A percentile compares a stretch with the other conserved stretches of the same genome.
These are phyloP conservation scores for Vigna nakashimae DNA, from an alignment of 306 rosid species.

Conservation along the genomic window DNA sequence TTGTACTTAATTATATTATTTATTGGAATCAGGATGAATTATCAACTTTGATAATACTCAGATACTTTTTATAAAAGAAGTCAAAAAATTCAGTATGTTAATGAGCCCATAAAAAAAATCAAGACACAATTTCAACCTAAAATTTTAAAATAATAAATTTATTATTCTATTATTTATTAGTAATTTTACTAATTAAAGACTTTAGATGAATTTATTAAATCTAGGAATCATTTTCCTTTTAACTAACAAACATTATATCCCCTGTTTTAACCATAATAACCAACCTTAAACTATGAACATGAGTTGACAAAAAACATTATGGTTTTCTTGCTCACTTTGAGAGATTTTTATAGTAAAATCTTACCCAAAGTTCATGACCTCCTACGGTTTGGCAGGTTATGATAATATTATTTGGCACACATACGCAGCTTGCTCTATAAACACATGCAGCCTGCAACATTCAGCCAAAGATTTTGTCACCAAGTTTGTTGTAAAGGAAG, in stretches of 20 bases:
- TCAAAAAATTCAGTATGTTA: no score
- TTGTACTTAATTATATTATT: no score
- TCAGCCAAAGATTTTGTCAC: constrained; percentile 27
- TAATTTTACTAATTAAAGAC: no score
- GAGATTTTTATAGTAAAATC: background rate
- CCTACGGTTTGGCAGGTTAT: background rate
- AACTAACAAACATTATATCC: background rate
- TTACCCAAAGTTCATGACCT: background rate
- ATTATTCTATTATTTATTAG: no score
- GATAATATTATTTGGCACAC: background rate
- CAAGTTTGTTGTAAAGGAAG: constrained; percentile 37
- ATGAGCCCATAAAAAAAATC: no score
- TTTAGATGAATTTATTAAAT: no score
- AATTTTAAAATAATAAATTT: no score
- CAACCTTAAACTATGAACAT: background rate
- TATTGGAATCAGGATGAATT: no score
- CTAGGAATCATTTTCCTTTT: no score
- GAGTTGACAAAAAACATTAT: background rate
- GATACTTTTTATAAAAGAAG: no score
- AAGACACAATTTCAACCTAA: no score
- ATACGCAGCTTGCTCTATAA: constrained; percentile 11
- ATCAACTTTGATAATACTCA: no score
- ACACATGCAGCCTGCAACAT: constrained; percentile 13
- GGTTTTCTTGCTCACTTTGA: background rate
- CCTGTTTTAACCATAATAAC: background rate